A percentile compares a stretch with the other conserved stretches of the same genome.
Conservation (phyloP, 2,329 filamentous ascomycete species). For the Ploettnerulaceae sp. region DNA sequence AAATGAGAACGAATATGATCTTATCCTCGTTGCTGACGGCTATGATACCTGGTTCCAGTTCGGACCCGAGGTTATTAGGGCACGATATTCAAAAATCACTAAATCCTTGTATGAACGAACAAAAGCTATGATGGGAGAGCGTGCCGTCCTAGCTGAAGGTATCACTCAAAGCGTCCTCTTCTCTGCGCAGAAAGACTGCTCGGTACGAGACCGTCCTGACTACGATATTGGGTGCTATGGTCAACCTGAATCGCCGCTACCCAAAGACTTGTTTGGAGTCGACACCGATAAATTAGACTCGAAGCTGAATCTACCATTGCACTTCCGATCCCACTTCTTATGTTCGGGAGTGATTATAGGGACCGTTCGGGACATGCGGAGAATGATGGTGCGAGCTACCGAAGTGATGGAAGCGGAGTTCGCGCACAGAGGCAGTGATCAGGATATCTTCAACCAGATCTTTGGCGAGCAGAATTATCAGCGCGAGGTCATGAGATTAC, state of each 20-base stretch:
- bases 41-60: conserved; percentile 1
- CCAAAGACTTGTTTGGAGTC: background rate
- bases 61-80: background rate
- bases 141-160: background rate
- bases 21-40: background rate
- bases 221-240: conserved; percentile 1
- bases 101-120: background rate
- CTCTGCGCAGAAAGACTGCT: conserved; percentile 1
- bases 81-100: background rate
- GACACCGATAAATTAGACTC: background rate
- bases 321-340: background rate
- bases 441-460: conserved; percentile 2
- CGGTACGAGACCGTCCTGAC: background rate
- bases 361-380: background rate
- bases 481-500: background rate
- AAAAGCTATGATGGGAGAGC: background rate
- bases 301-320: background rate
- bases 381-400: background rate
- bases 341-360: background rate
- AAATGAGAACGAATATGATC: background rate
- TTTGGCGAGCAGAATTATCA: background rate
- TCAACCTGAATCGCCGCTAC: background rate
- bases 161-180: background rate
- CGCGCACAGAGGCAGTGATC: background rate
- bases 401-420: background rate